These are phyloP conservation scores for Trametes cubensis DNA, from an alignment of 768 basidiomycete genomes.

Conservation along the genomic window DNA sequence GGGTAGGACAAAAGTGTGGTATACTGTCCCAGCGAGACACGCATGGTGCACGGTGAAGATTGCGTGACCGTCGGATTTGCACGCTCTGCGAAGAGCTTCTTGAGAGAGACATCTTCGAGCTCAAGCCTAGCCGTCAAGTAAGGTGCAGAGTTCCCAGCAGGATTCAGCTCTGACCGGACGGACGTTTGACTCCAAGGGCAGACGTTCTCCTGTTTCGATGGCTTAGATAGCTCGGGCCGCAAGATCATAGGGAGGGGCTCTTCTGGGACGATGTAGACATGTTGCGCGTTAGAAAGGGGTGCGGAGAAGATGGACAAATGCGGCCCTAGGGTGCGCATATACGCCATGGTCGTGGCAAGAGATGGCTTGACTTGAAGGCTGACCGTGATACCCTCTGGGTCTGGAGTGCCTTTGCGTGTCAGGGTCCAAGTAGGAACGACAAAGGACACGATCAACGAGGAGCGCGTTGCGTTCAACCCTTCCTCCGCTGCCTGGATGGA, in stretches of 20 bases:
- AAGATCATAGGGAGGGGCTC: conserved; percentile 19
- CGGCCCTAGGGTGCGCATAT: conserved; percentile 34
- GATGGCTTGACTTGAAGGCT: neutral
- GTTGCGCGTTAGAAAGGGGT: conserved; percentile 22
- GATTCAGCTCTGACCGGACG: conserved; percentile 19
- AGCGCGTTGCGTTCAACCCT: neutral
- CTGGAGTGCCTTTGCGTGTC: neutral
- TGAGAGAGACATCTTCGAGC: conserved; percentile 13
- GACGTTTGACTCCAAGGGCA: neutral
- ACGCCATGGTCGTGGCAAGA: conserved; percentile 11
- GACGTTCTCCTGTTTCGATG: neutral
- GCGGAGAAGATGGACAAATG: conserved; percentile 22
- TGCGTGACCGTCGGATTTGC: conserved; percentile 26
- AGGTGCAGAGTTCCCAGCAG: neutral
- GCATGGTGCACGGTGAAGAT: conserved; percentile 36
- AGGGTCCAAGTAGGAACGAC: conserved; percentile 32
- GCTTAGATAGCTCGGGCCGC: too few relatives aligned
- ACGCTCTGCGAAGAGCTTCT: conserved; percentile 13
- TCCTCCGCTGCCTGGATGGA: conserved; percentile 14
- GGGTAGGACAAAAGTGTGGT: conserved; percentile 41
- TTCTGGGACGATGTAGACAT: conserved; percentile 28
- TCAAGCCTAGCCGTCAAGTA: conserved; percentile 12
- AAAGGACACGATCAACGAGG: conserved; percentile 20
- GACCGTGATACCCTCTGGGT: neutral
- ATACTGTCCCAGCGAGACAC: conserved; percentile 33